Conservation (phyloP, 129 eudicot genomes). For the Flaveria bidentis region DNA sequence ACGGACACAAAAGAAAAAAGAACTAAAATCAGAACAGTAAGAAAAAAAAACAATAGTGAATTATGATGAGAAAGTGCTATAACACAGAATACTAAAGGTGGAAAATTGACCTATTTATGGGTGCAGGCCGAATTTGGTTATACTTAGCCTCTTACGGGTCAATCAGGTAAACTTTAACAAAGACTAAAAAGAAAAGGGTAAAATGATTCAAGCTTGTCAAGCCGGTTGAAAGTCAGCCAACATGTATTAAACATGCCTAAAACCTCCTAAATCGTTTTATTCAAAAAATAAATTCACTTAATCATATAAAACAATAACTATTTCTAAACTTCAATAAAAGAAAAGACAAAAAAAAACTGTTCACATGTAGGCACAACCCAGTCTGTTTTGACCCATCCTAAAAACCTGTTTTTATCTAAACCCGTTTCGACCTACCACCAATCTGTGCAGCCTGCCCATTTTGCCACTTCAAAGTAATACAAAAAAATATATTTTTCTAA, state of each 20-base stretch:
- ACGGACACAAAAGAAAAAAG: background rate
- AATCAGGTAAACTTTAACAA: background rate
- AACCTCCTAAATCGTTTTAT: background rate
- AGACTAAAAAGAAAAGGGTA: background rate
- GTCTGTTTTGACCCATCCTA: background rate
- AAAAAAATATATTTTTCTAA: background rate
- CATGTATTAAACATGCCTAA: background rate
- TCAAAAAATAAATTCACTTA: background rate
- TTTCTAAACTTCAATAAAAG: background rate
- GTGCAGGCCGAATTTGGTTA: background rate
- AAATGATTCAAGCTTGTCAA: slow-evolving; percentile 16
- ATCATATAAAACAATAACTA: background rate
- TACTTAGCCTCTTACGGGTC: background rate
- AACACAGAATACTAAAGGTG: background rate
- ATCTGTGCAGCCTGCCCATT: background rate
- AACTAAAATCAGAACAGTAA: slow-evolving; percentile 15
- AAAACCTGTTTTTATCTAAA: background rate
- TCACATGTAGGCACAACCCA: background rate
- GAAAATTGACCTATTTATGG: slow-evolving; percentile 1
- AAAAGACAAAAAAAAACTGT: background rate
- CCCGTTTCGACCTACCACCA: background rate
- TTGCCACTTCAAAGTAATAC: background rate
- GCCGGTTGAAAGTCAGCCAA: background rate
- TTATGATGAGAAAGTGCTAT: background rate
- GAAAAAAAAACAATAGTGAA: slow-evolving; percentile 5